Conservation (phyloP, 2,329 filamentous ascomycete genomes). For the Trichoderma simmonsii region DNA sequence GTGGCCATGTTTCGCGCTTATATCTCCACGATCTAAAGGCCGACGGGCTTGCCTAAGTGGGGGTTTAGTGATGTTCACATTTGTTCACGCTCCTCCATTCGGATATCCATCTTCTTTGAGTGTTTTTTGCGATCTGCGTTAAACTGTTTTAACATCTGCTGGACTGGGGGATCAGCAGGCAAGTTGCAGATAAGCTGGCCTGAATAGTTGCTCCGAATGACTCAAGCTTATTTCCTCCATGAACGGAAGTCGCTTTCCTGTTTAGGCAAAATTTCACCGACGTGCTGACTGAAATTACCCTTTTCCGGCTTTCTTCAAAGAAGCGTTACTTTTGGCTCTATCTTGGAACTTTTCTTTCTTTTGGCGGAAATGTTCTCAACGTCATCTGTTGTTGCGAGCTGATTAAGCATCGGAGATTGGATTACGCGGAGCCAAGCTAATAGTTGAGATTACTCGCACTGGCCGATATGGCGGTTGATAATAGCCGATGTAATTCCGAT, state of each 20-base stretch:
- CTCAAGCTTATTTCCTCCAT: not conserved
- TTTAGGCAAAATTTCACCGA: not conserved
- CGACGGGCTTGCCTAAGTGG: not conserved
- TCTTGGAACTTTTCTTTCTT: not conserved
- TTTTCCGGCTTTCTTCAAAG: not conserved
- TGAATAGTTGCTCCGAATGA: not conserved
- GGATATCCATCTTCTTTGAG: not conserved
- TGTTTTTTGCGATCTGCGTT: not conserved
- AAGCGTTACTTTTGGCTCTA: not conserved
- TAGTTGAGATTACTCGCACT: not conserved
- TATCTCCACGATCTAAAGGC: not conserved
- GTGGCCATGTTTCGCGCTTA: not conserved
- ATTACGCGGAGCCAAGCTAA: not conserved
- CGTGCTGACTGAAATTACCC: not conserved
- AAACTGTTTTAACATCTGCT: not conserved
- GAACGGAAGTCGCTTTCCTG: not conserved
- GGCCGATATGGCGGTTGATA: not conserved
- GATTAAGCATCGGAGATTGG: not conserved
- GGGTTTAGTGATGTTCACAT: not conserved
- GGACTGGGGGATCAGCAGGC: not conserved
- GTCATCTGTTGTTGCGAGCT: not conserved
- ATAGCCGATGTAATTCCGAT: constrained; percentile 30
- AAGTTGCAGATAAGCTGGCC: not conserved
- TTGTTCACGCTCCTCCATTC: not conserved
- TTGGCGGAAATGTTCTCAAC: not conserved